Evolutionary conservation across 2,329 filamentous ascomycete genomes (phyloP).

Genomic region (Fusarium dimerum): DNA sequence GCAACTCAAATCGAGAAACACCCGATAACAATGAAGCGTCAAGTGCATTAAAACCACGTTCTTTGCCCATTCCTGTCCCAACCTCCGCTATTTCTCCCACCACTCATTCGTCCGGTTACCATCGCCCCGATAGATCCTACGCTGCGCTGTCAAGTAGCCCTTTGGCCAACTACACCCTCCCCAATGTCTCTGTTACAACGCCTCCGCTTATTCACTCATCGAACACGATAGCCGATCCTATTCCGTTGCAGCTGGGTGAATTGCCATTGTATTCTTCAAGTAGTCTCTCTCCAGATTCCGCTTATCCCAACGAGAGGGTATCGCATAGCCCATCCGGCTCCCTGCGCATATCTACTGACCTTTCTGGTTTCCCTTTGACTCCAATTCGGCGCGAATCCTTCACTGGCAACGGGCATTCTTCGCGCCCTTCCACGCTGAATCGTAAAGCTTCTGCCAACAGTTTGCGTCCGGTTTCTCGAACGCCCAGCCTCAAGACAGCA

Average conservation of each 20-base stretch:
- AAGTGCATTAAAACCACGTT: constrained; percentile 20
- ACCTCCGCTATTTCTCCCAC: constrained; percentile 13
- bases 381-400: constrained; percentile 35
- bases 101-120: constrained; percentile 20
- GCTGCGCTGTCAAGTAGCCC: constrained; percentile 20
- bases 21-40: constrained; percentile 22
- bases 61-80: constrained; percentile 21
- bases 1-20: constrained; percentile 14
- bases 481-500: constrained; percentile 62
- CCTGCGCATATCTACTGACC: constrained; percentile 43
- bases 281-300: constrained; percentile 10
- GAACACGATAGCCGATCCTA: constrained; percentile 38
- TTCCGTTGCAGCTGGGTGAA: constrained; percentile 23
- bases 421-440: constrained; percentile 30
- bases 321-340: constrained; percentile 25
- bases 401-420: constrained; percentile 36
- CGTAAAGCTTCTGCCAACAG: constrained; percentile 33
- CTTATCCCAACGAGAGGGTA: constrained; percentile 13
- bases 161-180: constrained; percentile 20
- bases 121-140: constrained; percentile 20
- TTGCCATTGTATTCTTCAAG: constrained; percentile 16
- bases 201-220: constrained; percentile 27
- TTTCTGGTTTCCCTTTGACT: constrained; percentile 24
- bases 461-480: constrained; percentile 56
- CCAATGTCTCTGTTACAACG: constrained; percentile 28